Evolutionary conservation across 2,329 filamentous ascomycete genomes (phyloP).

Genomic region (Arthrobotrys pseudoclavata): DNA sequence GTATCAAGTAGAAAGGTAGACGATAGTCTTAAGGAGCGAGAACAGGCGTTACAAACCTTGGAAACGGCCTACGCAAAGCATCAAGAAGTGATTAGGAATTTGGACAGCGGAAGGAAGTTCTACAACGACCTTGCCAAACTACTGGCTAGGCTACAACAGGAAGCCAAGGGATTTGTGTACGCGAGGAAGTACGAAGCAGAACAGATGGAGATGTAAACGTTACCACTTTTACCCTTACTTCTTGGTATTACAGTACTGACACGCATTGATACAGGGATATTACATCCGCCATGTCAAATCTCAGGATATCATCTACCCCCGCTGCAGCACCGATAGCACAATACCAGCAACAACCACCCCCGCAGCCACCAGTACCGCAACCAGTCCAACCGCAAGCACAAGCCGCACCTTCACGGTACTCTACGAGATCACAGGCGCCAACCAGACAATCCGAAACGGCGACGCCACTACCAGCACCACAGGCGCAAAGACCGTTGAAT

Average conservation of each 20-base stretch:
- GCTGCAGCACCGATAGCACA: conserved; percentile 52
- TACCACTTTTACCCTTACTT: conserved; percentile 21
- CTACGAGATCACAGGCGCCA: conserved; percentile 73
- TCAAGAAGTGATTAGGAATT: conserved; percentile 92
- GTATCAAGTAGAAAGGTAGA: conserved; percentile 78
- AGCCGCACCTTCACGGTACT: conserved; percentile 67
- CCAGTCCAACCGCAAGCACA: conserved; percentile 62
- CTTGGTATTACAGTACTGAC: not conserved
- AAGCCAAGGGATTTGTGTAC: conserved; percentile 81
- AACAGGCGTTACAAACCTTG: conserved; percentile 85
- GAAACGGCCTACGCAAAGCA: conserved; percentile 96
- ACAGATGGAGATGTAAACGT: conserved; percentile 78
- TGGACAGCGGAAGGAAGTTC: conserved; percentile 92
- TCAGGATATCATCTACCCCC: conserved; percentile 38
- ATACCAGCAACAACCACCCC: conserved; percentile 64
- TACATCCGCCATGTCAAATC: conserved; percentile 32
- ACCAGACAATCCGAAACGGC: conserved; percentile 66
- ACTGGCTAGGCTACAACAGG: conserved; percentile 85
- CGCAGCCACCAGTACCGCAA: conserved; percentile 64
- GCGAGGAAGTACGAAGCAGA: conserved; percentile 84
- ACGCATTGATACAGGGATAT: not conserved
- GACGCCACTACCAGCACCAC: conserved; percentile 73
- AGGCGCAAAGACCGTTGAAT: conserved; percentile 65
- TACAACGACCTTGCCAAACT: conserved; percentile 96
- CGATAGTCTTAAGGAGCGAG: conserved; percentile 78